Percentiles rank a stretch among this genome's conserved stretches.
phyloP scores from a whole-genome alignment of 73 alveolate genomes.

The Blepharisma japonicum region DNA sequence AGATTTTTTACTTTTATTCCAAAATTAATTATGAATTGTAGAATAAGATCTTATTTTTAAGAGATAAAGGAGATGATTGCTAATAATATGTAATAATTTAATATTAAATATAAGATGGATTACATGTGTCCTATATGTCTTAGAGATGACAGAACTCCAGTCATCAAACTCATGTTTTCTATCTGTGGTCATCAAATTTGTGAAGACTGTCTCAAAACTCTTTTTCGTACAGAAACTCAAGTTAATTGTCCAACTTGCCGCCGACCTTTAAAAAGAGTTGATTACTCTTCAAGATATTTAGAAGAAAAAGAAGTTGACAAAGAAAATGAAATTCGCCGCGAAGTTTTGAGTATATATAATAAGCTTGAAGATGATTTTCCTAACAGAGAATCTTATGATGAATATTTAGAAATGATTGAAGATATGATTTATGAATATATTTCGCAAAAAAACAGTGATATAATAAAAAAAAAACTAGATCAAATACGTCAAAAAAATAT shows the following conservation, averaged over 20 bases:
- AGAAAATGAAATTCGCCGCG: not conserved
- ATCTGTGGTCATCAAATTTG: constrained; percentile 22
- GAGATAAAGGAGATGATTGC: no score
- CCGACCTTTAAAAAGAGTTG: not conserved
- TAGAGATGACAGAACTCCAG: not conserved
- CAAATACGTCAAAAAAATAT: not conserved
- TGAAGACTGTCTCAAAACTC: not conserved
- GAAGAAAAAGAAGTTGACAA: constrained; percentile 17
- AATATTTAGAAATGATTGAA: constrained; percentile 15
- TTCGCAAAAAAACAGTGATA: not conserved
- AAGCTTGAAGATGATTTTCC: constrained; percentile 1
- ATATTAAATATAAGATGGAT: not conserved
- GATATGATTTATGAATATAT: not conserved
- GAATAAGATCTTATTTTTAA: no score
- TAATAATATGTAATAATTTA: no score
- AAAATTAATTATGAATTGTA: no score
- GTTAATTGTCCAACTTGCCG: constrained; percentile 9
- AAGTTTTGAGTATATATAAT: not conserved
- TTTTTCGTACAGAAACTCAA: not conserved
- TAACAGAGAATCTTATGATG: not conserved
- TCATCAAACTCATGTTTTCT: constrained; percentile 12
- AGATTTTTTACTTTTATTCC: no score
- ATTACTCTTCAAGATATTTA: not conserved
- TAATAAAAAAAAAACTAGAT: not conserved
- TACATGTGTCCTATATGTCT: constrained; percentile 9